Evolutionary conservation across 2,329 filamentous ascomycete species (phyloP), one percentile per base, ranked within the genome.

Genomic region (Blastomyces parvus): DNA sequence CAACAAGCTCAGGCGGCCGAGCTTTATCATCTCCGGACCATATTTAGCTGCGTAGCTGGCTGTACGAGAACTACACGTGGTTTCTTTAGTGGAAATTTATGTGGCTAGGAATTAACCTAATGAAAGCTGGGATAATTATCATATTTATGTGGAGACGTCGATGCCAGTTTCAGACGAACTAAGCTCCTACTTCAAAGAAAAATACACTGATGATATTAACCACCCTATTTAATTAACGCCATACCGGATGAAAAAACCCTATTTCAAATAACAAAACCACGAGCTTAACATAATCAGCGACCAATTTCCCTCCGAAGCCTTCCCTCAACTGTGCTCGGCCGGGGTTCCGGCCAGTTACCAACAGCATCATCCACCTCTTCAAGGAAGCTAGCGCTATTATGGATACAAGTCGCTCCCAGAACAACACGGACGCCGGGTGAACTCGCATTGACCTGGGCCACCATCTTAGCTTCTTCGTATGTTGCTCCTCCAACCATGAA

Each of bases 401-500:
- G 90, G 67, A 99, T 83, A 7, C 84, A 86, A 0, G 94, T 97
- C 3, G 91, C 92, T 11, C 91, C 92, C 6, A 99, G 79, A 13
- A 97, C 91, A 3, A 99, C 87, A 62, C 94, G 84, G 11, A 97
- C 83, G 0, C 94, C 94, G 0, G 92, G 92, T 13, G 89, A 89
- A 63, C 88, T 90, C 22, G 91, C 91, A 77, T 99, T 99, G 64
- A 99, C 87, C 68, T 92, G 87, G n/a, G 94, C 91, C 48, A 97
- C 86, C 82, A 91, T 91, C 79, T 96, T 97, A 6, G 94, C 92
- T 76, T 99, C 94, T 75, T 99, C 94, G 71, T 97, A 99, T 0
- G 94, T 99, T 22, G 88, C 87, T 2, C 94, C 94, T 6, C 94
- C 94, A 30, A 97, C 82, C 72, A 99, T 92, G 73, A 99, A 99